These are phyloP conservation scores for Aspergillus pseudoglaucus DNA, from an alignment of 2,329 filamentous ascomycete genomes.

Conservation along the genomic window DNA sequence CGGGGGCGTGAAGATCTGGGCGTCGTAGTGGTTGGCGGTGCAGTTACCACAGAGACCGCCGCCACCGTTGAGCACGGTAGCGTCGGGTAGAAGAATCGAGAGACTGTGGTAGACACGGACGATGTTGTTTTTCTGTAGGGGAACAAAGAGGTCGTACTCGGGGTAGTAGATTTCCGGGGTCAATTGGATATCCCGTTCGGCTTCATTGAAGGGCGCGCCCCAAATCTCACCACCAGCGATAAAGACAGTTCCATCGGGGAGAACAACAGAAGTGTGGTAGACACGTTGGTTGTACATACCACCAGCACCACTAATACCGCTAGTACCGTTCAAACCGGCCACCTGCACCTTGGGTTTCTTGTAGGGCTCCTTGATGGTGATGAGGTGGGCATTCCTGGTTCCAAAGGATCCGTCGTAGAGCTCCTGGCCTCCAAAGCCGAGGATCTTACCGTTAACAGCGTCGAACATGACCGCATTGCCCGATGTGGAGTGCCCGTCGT, in stretches of 20 bases:
- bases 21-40: constrained; percentile 48
- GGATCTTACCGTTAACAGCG: constrained; percentile 3
- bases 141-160: constrained; percentile 32
- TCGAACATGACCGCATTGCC: constrained; percentile 12
- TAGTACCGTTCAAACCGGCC: constrained; percentile 26
- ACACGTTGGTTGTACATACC: constrained; percentile 42
- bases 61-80: constrained; percentile 45
- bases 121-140: constrained; percentile 13
- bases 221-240: constrained; percentile 44
- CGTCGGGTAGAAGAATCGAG: constrained; percentile 46
- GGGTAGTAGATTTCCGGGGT: constrained; percentile 46
- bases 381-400: background rate
- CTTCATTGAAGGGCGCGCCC: constrained; percentile 42
- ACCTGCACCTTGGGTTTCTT: background rate
- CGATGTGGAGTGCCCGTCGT: constrained; percentile 5
- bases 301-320: constrained; percentile 40
- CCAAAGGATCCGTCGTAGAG: constrained; percentile 4
- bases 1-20: constrained; percentile 50
- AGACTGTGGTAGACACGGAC: constrained; percentile 43
- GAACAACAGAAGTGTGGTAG: constrained; percentile 44
- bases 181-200: constrained; percentile 26
- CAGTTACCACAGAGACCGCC: constrained; percentile 49
- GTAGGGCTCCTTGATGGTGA: background rate
- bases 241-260: constrained; percentile 45
- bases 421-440: constrained; percentile 6